A percentile compares a stretch with the other conserved stretches of the same genome.
These are phyloP conservation scores for Chiua virens DNA, from an alignment of 768 basidiomycete species.

Conservation along the genomic window DNA sequence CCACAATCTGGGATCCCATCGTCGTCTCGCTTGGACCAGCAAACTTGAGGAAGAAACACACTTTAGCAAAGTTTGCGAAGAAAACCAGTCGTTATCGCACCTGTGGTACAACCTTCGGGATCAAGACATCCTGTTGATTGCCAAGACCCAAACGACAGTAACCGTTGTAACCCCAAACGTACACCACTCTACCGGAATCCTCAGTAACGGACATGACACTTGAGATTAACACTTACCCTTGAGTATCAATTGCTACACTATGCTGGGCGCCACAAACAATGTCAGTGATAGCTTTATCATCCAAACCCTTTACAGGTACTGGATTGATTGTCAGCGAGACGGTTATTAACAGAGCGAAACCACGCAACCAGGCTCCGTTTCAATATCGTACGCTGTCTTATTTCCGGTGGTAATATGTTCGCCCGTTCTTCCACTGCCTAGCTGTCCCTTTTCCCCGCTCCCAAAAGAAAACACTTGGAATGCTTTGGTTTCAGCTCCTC, in stretches of 20 bases:
- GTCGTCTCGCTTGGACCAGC: conserved; percentile 65
- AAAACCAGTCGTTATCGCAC: conserved; percentile 33
- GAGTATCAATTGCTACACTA: conserved; percentile 73
- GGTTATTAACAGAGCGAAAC: neutral
- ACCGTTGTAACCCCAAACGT: conserved; percentile 88
- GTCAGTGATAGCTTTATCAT: conserved; percentile 74
- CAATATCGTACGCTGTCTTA: conserved; percentile 80
- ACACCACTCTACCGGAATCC: conserved; percentile 53
- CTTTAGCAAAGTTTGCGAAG: neutral
- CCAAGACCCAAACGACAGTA: conserved; percentile 91
- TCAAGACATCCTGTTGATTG: conserved; percentile 76
- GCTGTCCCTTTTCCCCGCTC: conserved; percentile 88
- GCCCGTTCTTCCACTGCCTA: conserved; percentile 92
- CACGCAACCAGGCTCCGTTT: conserved; percentile 62
- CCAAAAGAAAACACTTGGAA: conserved; percentile 81
- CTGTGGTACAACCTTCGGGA: conserved; percentile 83
- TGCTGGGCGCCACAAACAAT: conserved; percentile 90
- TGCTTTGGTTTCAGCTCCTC: neutral
- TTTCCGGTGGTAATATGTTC: conserved; percentile 86
- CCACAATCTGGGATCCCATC: conserved; percentile 61
- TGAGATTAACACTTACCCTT: conserved; percentile 50
- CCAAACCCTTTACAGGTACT: conserved; percentile 77
- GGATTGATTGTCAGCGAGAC: conserved; percentile 10
- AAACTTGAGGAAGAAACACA: conserved; percentile 48
- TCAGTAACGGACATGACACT: conserved; percentile 7